Conservation (phyloP, 192 early-diverging fungal genomes). For the Lobosporangium transversale region DNA sequence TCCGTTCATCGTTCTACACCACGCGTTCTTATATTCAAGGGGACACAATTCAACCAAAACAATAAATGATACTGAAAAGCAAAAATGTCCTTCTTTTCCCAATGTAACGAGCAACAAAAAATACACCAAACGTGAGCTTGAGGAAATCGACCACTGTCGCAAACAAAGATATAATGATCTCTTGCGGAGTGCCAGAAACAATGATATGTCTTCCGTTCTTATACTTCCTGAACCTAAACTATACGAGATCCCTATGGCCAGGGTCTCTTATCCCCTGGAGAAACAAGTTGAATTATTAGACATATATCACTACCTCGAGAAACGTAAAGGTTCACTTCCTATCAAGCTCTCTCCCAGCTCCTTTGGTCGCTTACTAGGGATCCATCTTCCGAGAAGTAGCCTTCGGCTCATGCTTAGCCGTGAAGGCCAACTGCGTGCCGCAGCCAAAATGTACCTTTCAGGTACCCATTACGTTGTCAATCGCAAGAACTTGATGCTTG, state of each 20-base stretch:
- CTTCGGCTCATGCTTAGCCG: neutral
- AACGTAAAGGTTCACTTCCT: neutral
- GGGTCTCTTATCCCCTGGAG: neutral
- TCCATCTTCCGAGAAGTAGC: neutral
- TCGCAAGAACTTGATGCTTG: neutral
- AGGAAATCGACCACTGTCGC: neutral
- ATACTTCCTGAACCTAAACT: neutral
- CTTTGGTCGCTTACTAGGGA: neutral
- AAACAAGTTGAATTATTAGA: neutral
- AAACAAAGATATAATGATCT: neutral
- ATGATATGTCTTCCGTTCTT: neutral
- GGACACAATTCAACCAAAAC: too few species aligned
- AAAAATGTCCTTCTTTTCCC: too few species aligned
- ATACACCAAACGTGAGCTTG: neutral
- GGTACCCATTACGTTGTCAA: conserved; percentile 2
- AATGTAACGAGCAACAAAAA: too few species aligned
- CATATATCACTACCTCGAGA: neutral
- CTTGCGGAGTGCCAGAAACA: neutral
- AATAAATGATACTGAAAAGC: too few species aligned
- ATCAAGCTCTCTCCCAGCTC: neutral
- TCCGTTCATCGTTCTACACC: too few species aligned
- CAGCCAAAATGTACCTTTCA: neutral
- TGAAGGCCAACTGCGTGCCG: neutral
- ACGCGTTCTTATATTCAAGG: too few species aligned
- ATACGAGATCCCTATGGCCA: conserved; percentile 1